These are phyloP conservation scores for Starmerella khaoyaiensis DNA, from an alignment of 805 yeast genomes.

Conservation along the genomic window DNA sequence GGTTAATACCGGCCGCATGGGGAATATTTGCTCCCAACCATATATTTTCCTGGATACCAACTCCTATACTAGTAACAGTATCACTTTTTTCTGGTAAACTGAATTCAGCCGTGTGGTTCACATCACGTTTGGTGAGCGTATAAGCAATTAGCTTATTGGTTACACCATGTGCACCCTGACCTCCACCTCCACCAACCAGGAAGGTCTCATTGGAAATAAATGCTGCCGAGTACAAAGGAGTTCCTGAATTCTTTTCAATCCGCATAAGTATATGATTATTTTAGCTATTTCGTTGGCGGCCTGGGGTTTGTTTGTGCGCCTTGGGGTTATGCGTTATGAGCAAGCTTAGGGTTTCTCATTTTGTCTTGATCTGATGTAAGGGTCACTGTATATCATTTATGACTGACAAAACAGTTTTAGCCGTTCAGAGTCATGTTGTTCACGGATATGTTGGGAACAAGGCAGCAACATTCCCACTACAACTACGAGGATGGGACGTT, in stretches of 20 bases:
- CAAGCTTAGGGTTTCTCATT: too few species aligned
- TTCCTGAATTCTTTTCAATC: conserved; percentile 20
- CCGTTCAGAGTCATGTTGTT: conserved; percentile 79
- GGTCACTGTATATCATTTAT: too few species aligned
- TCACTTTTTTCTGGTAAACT: conserved; percentile 41
- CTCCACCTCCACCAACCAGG: conserved; percentile 87
- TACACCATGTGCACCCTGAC: conserved; percentile 81
- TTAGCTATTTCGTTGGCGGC: neutral
- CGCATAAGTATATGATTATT: conserved; percentile 1
- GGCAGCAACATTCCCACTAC: conserved; percentile 84
- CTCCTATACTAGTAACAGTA: conserved; percentile 75
- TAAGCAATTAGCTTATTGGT: conserved; percentile 51
- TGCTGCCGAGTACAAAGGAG: conserved; percentile 67
- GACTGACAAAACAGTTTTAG: conserved; percentile 31
- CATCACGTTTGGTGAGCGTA: conserved; percentile 4
- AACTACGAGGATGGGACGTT: conserved; percentile 81
- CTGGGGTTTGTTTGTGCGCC: neutral
- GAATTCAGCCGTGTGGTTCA: conserved; percentile 11
- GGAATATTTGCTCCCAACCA: conserved; percentile 17
- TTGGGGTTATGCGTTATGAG: too few species aligned
- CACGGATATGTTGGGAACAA: conserved; percentile 94
- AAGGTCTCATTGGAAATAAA: conserved; percentile 50
- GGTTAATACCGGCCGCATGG: conserved; percentile 45
- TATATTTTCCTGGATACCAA: too few species aligned
- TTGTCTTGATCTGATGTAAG: too few species aligned